Evolutionary conservation across 345 rosid genomes (phyloP), one percentile per base, ranked within the genome.

Genomic region (Erysimum cheiranthoides): DNA sequence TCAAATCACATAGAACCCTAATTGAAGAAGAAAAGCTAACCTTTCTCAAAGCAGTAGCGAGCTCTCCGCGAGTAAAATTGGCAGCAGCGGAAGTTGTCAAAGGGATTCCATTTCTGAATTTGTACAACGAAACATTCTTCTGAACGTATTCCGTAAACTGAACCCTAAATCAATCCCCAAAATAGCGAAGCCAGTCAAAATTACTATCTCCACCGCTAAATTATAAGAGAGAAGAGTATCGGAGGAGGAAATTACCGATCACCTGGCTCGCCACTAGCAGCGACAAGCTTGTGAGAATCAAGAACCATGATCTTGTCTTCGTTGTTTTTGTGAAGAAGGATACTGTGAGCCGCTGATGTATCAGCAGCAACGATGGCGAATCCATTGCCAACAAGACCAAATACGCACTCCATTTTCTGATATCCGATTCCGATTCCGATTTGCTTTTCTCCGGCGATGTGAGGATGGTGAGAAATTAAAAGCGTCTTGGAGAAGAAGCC

Each of bases 251-350:
- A 2, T 76, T 73, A 92, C 97, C 97, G 82, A 75, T 95, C 99
- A 34, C 99, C 97, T 8, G 99, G 81, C 84, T 92, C 98, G 52
- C 99, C 99, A 67, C 98, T 90, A 25, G 99, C 98, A 74, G 98
- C 98, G 63, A 89, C 70, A 74, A 95, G 97, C 85, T 95, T 95
- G 85, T 92, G 97, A 32, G 97, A 92, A 63, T 95, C 99, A 31
- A 95, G 99, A 31, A 82, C 39, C 98, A 95, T 95, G 89, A 95
- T 90, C 81, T 95, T 95, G 86, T 92, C 99, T 81, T 95, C 99
- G 72, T 95, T 86, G 40, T 93, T 85, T 68, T 95, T 92, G 86
- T 95, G 99, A 21, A 92, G 91, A 38, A 95, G 84, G 38, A 95
- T 92, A 76, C 98, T 95, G 86, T 87, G 84, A 10, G 89, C 96